These are phyloP conservation scores for Fraxinus dipetala DNA, from an alignment of 305 asterid species.

Conservation along the genomic window DNA sequence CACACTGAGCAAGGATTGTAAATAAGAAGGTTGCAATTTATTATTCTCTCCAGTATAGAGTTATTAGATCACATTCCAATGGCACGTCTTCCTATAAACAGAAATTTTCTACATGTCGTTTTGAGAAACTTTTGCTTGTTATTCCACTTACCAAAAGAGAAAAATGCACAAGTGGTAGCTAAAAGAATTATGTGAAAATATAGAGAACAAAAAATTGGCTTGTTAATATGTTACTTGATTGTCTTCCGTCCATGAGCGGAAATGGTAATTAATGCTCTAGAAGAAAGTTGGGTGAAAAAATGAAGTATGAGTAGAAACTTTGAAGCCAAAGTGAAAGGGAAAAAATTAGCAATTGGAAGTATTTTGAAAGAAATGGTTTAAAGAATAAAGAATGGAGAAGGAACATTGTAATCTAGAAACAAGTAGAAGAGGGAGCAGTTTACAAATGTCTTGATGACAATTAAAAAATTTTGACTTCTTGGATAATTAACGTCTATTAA, in stretches of 20 bases:
- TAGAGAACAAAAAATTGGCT: not conserved
- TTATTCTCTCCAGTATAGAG: slow-evolving; percentile 10
- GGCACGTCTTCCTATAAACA: not conserved
- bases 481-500: not conserved
- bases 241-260: not conserved
- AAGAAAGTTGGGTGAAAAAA: not conserved
- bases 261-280: not conserved
- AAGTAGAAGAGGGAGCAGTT: not conserved
- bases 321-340: not conserved
- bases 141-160: not conserved
- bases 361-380: not conserved
- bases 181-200: not conserved
- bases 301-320: not conserved
- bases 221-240: not conserved
- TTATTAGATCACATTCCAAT: slow-evolving; percentile 8
- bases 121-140: not conserved
- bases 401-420: not conserved
- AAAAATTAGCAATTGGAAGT: not conserved
- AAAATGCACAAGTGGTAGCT: not conserved
- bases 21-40: slow-evolving; percentile 3
- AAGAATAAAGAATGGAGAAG: not conserved
- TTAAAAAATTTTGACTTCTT: not conserved
- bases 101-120: not conserved
- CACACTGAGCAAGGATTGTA: not conserved
- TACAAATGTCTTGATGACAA: not conserved